Evolutionary conservation across 192 early-diverging fungal genomes (phyloP), one percentile per base, ranked within the genome.

Genomic region (Linderina pennispora): DNA sequence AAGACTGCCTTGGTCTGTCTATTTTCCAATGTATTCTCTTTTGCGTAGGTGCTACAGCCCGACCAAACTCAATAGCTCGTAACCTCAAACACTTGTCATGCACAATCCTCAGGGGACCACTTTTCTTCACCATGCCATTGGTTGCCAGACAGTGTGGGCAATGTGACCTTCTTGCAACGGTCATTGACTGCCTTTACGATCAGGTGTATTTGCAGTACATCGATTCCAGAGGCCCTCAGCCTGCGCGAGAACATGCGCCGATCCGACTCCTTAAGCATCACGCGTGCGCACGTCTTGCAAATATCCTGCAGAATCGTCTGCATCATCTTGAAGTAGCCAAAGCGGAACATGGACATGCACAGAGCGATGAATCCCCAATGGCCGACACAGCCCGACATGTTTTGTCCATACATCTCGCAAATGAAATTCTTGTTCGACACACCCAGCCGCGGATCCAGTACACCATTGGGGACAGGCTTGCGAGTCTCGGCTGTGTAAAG

Each of bases 1-100:
- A n/a, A n/a, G n/a, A n/a, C n/a, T n/a, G n/a, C n/a, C n/a, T n/a
- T n/a, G n/a, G n/a, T n/a, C n/a, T n/a, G n/a, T n/a, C n/a, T n/a
- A n/a, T n/a, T n/a, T n/a, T n/a, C n/a, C n/a, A n/a, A n/a, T n/a
- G n/a, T n/a, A n/a, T n/a, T n/a, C n/a, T n/a, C n/a, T n/a, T n/a
- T n/a, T n/a, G n/a, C n/a, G n/a, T n/a, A n/a, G n/a, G n/a, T n/a
- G n/a, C n/a, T n/a, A n/a, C n/a, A n/a, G n/a, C n/a, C n/a, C n/a
- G n/a, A n/a, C n/a, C n/a, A n/a, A n/a, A n/a, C n/a, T n/a, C n/a
- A n/a, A n/a, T n/a, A n/a, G n/a, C n/a, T n/a, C n/a, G n/a, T n/a
- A n/a, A n/a, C n/a, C n/a, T n/a, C n/a, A n/a, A n/a, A n/a, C n/a
- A 98, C 56, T 91, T 91, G 52, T 99, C 97, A 67, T 98, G 97